A percentile compares a stretch with the other conserved stretches of the same genome.
Conservation (phyloP, 2,329 filamentous ascomycete genomes). For the Alternaria viburni region DNA sequence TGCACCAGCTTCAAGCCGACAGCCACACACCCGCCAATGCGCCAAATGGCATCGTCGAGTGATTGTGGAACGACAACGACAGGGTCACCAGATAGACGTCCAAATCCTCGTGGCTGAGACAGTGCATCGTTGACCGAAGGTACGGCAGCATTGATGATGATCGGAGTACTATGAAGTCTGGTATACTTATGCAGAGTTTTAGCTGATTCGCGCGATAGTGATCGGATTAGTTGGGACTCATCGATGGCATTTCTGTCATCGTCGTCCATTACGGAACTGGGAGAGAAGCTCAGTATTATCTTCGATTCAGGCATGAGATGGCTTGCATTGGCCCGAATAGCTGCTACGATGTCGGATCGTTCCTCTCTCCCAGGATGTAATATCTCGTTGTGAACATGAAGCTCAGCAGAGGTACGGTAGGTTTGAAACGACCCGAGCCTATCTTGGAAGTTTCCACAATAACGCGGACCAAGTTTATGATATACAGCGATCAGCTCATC, state of each 20-base stretch:
- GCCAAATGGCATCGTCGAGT: constrained; percentile 91
- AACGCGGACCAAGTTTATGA: constrained; percentile 85
- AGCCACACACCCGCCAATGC: constrained; percentile 87
- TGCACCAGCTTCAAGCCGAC: constrained; percentile 86
- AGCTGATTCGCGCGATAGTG: constrained; percentile 74
- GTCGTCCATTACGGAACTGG: constrained; percentile 79
- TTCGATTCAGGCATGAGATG: constrained; percentile 80
- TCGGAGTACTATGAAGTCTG: constrained; percentile 73
- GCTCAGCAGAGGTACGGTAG: constrained; percentile 87
- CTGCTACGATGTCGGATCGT: constrained; percentile 86
- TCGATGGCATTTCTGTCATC: constrained; percentile 75
- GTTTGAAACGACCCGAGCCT: constrained; percentile 95
- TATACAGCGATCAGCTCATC: constrained; percentile 93
- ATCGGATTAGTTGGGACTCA: constrained; percentile 77
- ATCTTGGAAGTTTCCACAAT: constrained; percentile 96
- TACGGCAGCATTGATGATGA: constrained; percentile 87
- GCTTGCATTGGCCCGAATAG: constrained; percentile 85
- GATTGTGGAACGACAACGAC: constrained; percentile 81
- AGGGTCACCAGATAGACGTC: constrained; percentile 81
- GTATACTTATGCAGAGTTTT: constrained; percentile 72
- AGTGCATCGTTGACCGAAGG: constrained; percentile 88
- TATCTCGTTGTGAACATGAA: constrained; percentile 90
- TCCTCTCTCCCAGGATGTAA: constrained; percentile 89
- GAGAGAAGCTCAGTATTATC: constrained; percentile 82
- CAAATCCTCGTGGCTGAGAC: constrained; percentile 79